A percentile compares a stretch with the other conserved stretches of the same genome.
These are phyloP conservation scores for Capsicum chinense DNA, from an alignment of 257 asterid genomes.

Conservation along the genomic window DNA sequence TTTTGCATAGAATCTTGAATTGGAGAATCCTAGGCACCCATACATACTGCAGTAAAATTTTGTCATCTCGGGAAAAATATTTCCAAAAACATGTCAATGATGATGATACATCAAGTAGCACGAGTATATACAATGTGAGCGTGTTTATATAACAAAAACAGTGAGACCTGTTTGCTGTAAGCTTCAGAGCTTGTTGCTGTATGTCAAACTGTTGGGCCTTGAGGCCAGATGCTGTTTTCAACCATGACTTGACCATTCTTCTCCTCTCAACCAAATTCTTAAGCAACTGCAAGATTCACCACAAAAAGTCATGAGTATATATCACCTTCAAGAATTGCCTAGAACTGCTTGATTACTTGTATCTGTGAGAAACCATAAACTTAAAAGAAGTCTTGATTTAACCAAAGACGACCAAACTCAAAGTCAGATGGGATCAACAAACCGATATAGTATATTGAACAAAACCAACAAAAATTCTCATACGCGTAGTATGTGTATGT, in stretches of 20 bases:
- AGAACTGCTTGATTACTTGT: neutral
- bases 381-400: neutral
- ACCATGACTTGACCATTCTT: constrained; percentile 70
- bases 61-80: constrained; percentile 35
- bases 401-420: neutral
- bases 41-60: constrained; percentile 69
- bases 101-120: constrained; percentile 33
- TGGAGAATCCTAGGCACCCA: constrained; percentile 96
- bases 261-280: constrained; percentile 89
- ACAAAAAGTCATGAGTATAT: constrained; percentile 11
- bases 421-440: constrained; percentile 22
- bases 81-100: constrained; percentile 20
- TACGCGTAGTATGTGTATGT: neutral
- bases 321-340: constrained; percentile 11
- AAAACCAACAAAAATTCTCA: neutral
- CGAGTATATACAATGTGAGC: neutral
- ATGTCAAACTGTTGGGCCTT: constrained; percentile 92
- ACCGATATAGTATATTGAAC: neutral
- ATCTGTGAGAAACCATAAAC: neutral
- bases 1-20: constrained; percentile 95
- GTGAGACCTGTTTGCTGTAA: constrained; percentile 93
- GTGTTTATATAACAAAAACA: constrained; percentile 27
- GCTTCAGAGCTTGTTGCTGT: constrained; percentile 94
- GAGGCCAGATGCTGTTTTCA: constrained; percentile 84
- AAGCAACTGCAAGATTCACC: constrained; percentile 60